These are phyloP conservation scores for Fusarium chlamydosporum DNA, from an alignment of 2,329 filamentous ascomycete genomes.

Conservation along the genomic window DNA sequence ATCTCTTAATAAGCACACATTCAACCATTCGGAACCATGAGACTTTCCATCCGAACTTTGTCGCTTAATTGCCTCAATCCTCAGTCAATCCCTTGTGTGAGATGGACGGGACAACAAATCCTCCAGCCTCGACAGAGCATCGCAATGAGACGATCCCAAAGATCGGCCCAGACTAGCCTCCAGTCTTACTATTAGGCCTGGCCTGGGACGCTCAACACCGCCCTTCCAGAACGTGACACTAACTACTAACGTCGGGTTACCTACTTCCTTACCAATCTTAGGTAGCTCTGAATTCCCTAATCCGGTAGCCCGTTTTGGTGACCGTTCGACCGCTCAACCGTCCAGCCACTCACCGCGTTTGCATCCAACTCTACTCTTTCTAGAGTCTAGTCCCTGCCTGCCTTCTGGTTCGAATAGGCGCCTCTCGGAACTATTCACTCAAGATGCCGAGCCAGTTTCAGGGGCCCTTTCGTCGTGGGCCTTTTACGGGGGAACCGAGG, in stretches of 20 bases:
- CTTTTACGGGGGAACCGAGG: slow-evolving; percentile 38
- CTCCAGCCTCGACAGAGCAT: slow-evolving; percentile 10
- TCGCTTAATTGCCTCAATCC: slow-evolving; percentile 22
- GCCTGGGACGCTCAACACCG: slow-evolving; percentile 25
- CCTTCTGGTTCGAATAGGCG: slow-evolving; percentile 8
- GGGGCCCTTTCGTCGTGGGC: slow-evolving; percentile 24
- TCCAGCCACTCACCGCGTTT: slow-evolving; percentile 28
- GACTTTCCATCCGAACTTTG: slow-evolving; percentile 9
- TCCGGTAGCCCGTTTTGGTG: slow-evolving; percentile 33
- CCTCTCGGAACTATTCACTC: slow-evolving; percentile 11
- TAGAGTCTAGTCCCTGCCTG: too few species aligned
- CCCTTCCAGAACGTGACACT: slow-evolving; percentile 43
- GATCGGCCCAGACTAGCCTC: slow-evolving; percentile 29
- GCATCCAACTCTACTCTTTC: background rate
- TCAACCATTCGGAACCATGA: slow-evolving; percentile 9
- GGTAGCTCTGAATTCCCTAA: slow-evolving; percentile 28
- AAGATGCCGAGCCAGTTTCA: slow-evolving; percentile 25
- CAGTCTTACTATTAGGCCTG: slow-evolving; percentile 1
- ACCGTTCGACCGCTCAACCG: slow-evolving; percentile 22
- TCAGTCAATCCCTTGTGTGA: slow-evolving; percentile 6
- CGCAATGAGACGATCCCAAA: slow-evolving; percentile 30
- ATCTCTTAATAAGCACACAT: slow-evolving; percentile 10
- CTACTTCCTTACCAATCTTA: slow-evolving; percentile 1
- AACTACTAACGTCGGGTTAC: too few species aligned
- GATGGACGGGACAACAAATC: background rate